A percentile compares a stretch with the other conserved stretches of the same genome.
phyloP scores from a whole-genome alignment of 192 early-diverging fungal genomes.

The Kickxella alabastrina region DNA sequence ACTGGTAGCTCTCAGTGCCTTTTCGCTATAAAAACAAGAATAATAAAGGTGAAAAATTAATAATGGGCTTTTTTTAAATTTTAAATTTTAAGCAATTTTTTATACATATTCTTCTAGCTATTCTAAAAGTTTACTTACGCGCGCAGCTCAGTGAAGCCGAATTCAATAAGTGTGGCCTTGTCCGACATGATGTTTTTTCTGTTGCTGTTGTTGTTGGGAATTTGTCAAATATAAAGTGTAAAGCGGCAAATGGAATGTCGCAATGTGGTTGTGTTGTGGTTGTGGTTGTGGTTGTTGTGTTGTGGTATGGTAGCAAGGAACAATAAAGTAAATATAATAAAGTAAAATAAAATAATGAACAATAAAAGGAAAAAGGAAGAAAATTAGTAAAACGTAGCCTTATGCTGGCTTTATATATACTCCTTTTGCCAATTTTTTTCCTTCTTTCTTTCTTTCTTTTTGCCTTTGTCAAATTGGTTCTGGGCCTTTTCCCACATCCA shows the following conservation, averaged over 20 bases:
- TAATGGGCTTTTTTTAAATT: background rate
- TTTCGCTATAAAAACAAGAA: conserved; percentile 33
- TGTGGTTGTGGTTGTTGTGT: too few relatives aligned
- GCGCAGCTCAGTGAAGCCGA: conserved; percentile 35
- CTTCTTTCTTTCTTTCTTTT: background rate
- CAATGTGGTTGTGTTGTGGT: too few relatives aligned
- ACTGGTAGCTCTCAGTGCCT: conserved; percentile 42
- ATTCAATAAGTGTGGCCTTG: conserved; percentile 39
- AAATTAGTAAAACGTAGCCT: too few relatives aligned
- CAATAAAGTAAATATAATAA: background rate
- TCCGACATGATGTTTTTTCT: conserved; percentile 18
- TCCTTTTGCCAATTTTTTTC: background rate
- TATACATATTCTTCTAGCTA: background rate
- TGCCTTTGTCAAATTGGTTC: background rate
- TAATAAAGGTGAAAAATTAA: background rate
- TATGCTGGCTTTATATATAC: too few relatives aligned
- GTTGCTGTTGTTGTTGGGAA: too few relatives aligned
- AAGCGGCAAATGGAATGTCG: too few relatives aligned
- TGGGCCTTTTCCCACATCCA: background rate
- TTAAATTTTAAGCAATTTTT: background rate
- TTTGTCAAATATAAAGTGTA: too few relatives aligned
- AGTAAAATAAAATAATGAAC: background rate
- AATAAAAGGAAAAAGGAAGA: background rate
- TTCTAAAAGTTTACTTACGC: conserved; percentile 25
- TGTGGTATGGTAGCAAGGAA: too few relatives aligned